Conservation (phyloP, 2,329 filamentous ascomycete genomes). For the Paramyrothecium roridum region DNA sequence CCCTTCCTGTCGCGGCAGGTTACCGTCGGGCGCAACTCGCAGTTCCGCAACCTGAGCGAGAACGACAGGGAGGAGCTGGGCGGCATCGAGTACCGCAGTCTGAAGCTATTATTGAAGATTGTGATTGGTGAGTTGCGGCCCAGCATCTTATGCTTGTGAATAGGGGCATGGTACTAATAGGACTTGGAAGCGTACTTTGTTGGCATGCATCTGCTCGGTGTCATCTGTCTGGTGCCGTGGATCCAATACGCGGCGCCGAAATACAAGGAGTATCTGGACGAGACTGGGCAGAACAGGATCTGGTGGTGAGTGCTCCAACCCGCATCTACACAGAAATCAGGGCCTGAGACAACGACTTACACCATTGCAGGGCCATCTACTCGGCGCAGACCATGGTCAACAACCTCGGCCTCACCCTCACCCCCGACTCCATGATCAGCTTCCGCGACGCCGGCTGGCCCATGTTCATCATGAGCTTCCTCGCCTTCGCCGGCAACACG, state of each 20-base stretch:
- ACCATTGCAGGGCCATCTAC: constrained; percentile 38
- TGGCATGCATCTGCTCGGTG: constrained; percentile 42
- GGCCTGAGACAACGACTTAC: not conserved
- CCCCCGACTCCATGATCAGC: constrained; percentile 50
- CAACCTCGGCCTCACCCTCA: constrained; percentile 53
- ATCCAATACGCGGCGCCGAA: constrained; percentile 35
- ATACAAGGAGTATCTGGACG: constrained; percentile 34
- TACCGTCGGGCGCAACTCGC: constrained; percentile 42
- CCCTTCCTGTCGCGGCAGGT: constrained; percentile 38
- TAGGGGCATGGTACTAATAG: not conserved
- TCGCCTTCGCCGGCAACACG: constrained; percentile 52
- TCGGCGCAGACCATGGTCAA: constrained; percentile 48
- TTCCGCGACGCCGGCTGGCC: constrained; percentile 41
- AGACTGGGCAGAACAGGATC: constrained; percentile 33
- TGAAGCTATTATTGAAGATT: constrained; percentile 47
- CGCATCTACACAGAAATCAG: not conserved
- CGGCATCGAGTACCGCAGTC: constrained; percentile 48
- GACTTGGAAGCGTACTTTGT: constrained; percentile 37
- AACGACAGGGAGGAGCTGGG: constrained; percentile 42
- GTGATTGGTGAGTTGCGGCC: constrained; percentile 25
- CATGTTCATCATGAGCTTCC: constrained; percentile 43
- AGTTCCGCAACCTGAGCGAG: constrained; percentile 38
- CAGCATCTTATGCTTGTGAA: rapidly evolving
- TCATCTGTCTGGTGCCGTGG: constrained; percentile 46
- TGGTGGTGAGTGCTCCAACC: constrained; percentile 44